These are phyloP conservation scores for Gracilariopsis chorda DNA, from an alignment of 23 red algal species.

Conservation along the genomic window DNA sequence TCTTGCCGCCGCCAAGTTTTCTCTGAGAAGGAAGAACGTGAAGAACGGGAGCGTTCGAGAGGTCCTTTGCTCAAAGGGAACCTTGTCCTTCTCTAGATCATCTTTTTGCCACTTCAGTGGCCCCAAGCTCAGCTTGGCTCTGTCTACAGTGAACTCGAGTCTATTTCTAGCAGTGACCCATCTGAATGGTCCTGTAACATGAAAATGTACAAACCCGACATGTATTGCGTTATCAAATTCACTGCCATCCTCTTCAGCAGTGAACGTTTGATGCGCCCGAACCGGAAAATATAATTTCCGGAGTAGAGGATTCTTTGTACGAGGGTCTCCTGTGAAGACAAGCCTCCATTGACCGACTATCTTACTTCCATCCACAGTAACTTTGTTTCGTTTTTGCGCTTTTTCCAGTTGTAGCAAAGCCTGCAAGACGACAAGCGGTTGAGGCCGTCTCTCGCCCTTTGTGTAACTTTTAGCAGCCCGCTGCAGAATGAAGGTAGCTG, in stretches of 20 bases:
- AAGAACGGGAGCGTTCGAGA: slow-evolving; percentile 61
- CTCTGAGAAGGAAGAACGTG: slow-evolving; percentile 48
- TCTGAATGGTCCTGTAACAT: slow-evolving; percentile 36
- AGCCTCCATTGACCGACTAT: slow-evolving; percentile 53
- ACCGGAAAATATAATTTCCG: slow-evolving; percentile 55
- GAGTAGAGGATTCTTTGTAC: not conserved
- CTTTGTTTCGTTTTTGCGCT: slow-evolving; percentile 31
- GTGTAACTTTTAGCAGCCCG: slow-evolving; percentile 24
- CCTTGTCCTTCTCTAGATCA: not conserved
- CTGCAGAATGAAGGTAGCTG: slow-evolving; percentile 37
- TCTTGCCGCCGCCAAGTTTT: slow-evolving; percentile 36
- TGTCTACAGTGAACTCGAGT: slow-evolving; percentile 33
- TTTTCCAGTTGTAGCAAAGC: slow-evolving; percentile 49
- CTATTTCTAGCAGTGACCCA: slow-evolving; percentile 33
- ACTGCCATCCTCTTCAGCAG: not conserved
- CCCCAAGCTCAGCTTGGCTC: not conserved
- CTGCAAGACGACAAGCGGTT: slow-evolving; percentile 2
- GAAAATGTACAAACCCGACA: not conserved
- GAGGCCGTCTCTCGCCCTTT: not conserved
- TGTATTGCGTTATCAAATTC: slow-evolving; percentile 62
- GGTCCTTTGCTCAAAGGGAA: not conserved
- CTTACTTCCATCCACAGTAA: not conserved
- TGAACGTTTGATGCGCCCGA: slow-evolving; percentile 55
- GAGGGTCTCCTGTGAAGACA: slow-evolving; percentile 35
- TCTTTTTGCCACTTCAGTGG: slow-evolving; percentile 23